Evolutionary conservation across 768 basidiomycete genomes (phyloP), one percentile per base, ranked within the genome.

Genomic region (Dioszegia aurantiaca): DNA sequence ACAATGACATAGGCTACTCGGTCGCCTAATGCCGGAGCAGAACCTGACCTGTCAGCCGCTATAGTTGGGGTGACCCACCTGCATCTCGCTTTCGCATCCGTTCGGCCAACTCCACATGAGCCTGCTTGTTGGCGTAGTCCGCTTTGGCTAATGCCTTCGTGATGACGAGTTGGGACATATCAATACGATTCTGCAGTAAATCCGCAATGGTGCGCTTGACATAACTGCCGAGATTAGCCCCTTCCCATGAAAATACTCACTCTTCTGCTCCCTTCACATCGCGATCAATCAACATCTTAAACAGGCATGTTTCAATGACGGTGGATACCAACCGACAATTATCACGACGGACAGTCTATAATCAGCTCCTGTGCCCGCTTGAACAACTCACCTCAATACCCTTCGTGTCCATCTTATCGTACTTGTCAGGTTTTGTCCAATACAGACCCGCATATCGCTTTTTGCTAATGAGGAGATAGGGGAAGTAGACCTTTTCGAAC

Each of bases 331-430:
- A 83, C n/a, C 94, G 86, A 77, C 95, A 99, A 72, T 99, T 99
- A 70, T 99, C 95, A 76, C 95, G 84, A 65, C 95, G 87, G 45
- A 99, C 95, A 41, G 95, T 98, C 93, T 98, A 46, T 61, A 42
- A 23, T 42, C 46, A 54, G 55, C 52, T 4, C 19, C 12, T n/a
- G 3, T 6, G 14, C n/a, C 39, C 17, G 10, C 9, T n/a, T n/a
- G n/a, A 4, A 30, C 10, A 27, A 36, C 59, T 54, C 55, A 91
- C 93, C 84, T 99, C 95, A 58, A 99, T 98, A 71, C 95, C 95
- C 79, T 99, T 99, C 1, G 94, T 88, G 67, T 99, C 95, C 95
- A 98, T 98, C 79, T 98, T 98, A 77, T 99, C 95, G 67, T 89
- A 94, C 73, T 91, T 95, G 40, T 97, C 93, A 12, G 87, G 80